Base-by-base conservation (phyloP, 2,329 filamentous ascomycete species). In the Pseudogymnoascus sp. region DNA sequence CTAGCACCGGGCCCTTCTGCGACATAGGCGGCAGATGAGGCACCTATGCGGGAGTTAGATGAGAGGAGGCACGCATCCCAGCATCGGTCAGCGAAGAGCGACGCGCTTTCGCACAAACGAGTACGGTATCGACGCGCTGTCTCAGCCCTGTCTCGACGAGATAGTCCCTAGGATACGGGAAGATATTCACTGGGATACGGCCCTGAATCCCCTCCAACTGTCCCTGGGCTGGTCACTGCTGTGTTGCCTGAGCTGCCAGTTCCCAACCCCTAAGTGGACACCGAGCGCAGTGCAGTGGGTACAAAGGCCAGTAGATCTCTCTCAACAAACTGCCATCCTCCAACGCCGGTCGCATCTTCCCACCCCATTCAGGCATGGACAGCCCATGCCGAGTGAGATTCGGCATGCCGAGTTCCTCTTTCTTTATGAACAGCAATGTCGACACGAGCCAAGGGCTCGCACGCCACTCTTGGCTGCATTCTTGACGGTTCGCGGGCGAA, bases 391-490 rank as follows among this genome's bases (percentile, higher is more conserved):
- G n/a, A n/a, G n/a, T n/a, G n/a, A n/a, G n/a, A n/a, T n/a, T n/a
- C n/a, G n/a, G n/a, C 11, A n/a, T 53, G 26, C 26, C n/a, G n/a
- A 23, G n/a, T 17, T 15, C n/a, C n/a, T 31, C 15, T 7, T 53
- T 17, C n/a, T 19, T 33, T 53, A 6, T 53, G 26, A 53, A 31
- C 5, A 19, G 26, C 46, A 31, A 53, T 53, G 23, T 53, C 26
- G 46, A 56, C 29, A 33, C 29, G 29, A 19, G n/a, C 50, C 50
- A 56, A 4, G 42, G 17, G 10, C 26, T 31, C n/a, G 50, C 29
- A 56, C 29, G 50, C 50, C 50, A 33, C 50, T 10, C 50, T 56
- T 56, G 50, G 50, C 50, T 33, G 50, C 50, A 56, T 33, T 33
- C 10, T 33, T 56, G 50, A 33, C 9, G 4, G 26, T n/a, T 56